Percentiles rank a stretch among this genome's conserved stretches.
Evolutionary conservation across 1,139 yeast species (phyloP).

Genomic region (Nakaseomyces uthaithaninus): DNA sequence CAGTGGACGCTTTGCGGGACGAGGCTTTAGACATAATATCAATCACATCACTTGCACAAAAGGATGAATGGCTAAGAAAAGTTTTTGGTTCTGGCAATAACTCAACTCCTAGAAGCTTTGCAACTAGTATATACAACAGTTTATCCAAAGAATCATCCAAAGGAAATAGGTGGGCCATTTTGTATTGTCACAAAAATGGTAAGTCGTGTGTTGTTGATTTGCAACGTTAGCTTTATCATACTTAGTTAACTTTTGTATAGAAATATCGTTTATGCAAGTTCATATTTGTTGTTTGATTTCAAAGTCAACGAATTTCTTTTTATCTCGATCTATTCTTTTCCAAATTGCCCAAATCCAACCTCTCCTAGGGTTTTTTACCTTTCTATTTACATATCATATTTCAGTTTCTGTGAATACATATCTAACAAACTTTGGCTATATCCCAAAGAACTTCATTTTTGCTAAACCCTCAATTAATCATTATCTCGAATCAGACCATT

Average conservation of each 20-base stretch:
- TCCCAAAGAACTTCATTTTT: too few relatives aligned
- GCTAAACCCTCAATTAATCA: too few relatives aligned
- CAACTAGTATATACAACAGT: slow-evolving; percentile 60
- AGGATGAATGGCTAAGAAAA: slow-evolving; percentile 84
- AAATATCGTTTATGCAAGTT: background rate
- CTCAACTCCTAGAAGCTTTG: slow-evolving; percentile 68
- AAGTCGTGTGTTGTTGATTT: slow-evolving; percentile 63
- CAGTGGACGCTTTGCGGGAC: slow-evolving; percentile 67
- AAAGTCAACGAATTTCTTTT: background rate
- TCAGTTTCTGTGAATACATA: too few relatives aligned
- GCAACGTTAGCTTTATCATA: slow-evolving; percentile 38
- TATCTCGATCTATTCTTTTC: too few relatives aligned
- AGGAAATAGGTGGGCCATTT: slow-evolving; percentile 65
- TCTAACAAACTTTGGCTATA: too few relatives aligned
- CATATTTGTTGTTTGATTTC: background rate
- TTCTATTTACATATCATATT: too few relatives aligned
- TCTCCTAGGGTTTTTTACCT: too few relatives aligned
- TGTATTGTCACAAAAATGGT: slow-evolving; percentile 67
- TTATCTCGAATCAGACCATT: too few relatives aligned
- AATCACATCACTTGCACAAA: slow-evolving; percentile 63
- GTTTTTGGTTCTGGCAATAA: slow-evolving; percentile 61
- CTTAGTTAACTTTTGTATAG: too few relatives aligned
- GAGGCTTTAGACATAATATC: slow-evolving; percentile 78
- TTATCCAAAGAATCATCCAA: slow-evolving; percentile 63
- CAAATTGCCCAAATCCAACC: too few relatives aligned